Base-by-base conservation (phyloP, 2,329 filamentous ascomycete genomes). In the Fusarium sp. region DNA sequence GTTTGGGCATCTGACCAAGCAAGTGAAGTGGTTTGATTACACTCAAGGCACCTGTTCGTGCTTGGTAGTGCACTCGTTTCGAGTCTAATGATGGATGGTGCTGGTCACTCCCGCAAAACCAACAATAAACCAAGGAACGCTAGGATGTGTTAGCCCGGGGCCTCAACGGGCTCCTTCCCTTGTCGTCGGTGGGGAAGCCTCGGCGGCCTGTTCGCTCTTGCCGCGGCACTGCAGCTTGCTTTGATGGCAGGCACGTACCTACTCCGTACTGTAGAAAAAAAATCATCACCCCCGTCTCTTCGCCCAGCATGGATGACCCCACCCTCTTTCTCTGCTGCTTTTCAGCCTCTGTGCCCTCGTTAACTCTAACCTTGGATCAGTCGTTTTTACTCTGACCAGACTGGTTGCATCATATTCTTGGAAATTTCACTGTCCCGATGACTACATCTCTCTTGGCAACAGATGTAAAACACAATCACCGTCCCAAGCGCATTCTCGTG, bases 171-270 rank as follows among this genome's bases (percentile, higher is more conserved):
- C 54, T 52, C 62, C 59, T 66, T 73, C 64, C 69, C 58, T 45
- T 64, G 60, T 64, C 40, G 59, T 40, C 61, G 47, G 62, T 62
- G 72, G 67, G 52, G 52, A 66, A 61, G 42, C 8, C 65, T 66
- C 71, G 59, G 65, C 54, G 61, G 54, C 64, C 68, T 42, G 57
- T 67, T 74, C 68, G 54, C 69, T 75, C 72, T 71, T 76, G 69
- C 71, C 73, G 71, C 73, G 73, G 71, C 63, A 66, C 73, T 73
- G 47, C 31, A 60, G 34, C 66, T 29, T 22, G 40, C 35, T 58
- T 60, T 34, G 35, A 58, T 57, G 29, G 59, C 52, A 66, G 47
- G 35, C 67, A 64, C 38, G 57, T 35, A 35, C 34, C 34, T 14
- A 14, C 34, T 35, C 34, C 34, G 34, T 14, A 35, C 34, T 14